phyloP scores from a whole-genome alignment of 495 filamentous ascomycete genomes.

The Penicillium waksmanii region DNA sequence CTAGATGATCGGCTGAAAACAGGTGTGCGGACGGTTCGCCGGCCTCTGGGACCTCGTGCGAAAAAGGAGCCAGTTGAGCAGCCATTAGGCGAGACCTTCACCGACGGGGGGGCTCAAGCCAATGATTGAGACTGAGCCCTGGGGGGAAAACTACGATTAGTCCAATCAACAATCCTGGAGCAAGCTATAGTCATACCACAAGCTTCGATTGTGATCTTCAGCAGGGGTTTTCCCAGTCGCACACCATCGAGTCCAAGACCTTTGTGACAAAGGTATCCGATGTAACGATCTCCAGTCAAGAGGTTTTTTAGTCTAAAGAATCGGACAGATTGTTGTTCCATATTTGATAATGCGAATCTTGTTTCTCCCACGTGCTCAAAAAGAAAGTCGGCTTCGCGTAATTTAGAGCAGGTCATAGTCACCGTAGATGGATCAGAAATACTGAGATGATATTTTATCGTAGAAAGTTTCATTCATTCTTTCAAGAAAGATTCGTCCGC shows the following conservation, averaged over 20 bases:
- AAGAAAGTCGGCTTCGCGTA: too few species aligned
- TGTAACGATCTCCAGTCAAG: background rate
- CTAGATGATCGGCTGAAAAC: constrained; percentile 23
- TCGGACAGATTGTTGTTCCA: background rate
- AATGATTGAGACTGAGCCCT: background rate
- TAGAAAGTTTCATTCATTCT: background rate
- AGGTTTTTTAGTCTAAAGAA: background rate
- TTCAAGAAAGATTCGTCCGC: background rate
- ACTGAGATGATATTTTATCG: too few species aligned
- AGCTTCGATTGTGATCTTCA: background rate
- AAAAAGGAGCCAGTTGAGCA: background rate
- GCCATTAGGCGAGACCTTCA: background rate
- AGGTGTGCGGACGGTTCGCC: constrained; percentile 20
- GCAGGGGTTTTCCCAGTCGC: background rate
- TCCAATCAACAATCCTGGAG: background rate
- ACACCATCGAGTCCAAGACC: background rate
- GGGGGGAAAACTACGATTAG: background rate
- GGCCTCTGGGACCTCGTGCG: background rate
- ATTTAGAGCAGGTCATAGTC: too few species aligned
- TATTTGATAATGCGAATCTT: too few species aligned
- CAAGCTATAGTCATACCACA: background rate
- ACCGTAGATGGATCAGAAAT: too few species aligned
- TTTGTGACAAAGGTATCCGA: background rate
- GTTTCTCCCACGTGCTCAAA: background rate
- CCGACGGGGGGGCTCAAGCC: background rate